Base-by-base conservation (phyloP, 192 early-diverging fungal species). In the Jimgerdemannia lactiflua region DNA sequence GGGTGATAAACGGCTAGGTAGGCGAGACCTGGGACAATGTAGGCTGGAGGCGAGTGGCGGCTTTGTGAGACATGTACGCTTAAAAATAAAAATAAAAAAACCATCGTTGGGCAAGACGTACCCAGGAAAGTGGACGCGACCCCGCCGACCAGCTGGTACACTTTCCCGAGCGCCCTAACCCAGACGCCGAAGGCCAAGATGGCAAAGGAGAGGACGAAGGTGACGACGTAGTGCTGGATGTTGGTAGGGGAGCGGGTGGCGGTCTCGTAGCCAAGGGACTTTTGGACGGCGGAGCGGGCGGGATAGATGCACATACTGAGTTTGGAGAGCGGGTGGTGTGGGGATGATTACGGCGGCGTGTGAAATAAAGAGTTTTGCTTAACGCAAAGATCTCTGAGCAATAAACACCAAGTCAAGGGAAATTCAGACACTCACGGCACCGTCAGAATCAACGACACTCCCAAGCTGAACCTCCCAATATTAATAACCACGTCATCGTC, bases 381-480 rank as follows among this genome's bases (percentile, higher is more conserved):
- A 29, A 29, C 29, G 29, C 29, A 29, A 29, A 1, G 29, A 29
- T 29, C 29, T 29, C 29, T 29, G 29, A 29, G 29, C 29, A 29
- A 29, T 29, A 29, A 29, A 29, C 29, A 29, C 29, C 29, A 29
- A 29, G 29, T 29, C 29, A 59, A 59, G 9, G 39, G n/a, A 41
- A 70, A 29, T 4, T 44, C 42, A n/a, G 43, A 42, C 4, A 80
- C 84, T 76, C 81, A 83, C 44, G 86, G 86, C n/a, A 87, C 75
- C 3, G 91, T 92, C 66, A 91, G 79, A 14, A 88, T 80, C 82
- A 92, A 80, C 4, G 86, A 87, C 40, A 92, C 82, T 3, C 86
- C 91, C 42, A 92, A 76, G 42, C 90, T 75, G 8, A 82, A 80
- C 3, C 91, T 87, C 0, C 90, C 89, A 43, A 87, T 64, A 68